Base-by-base conservation (phyloP, 2,329 filamentous ascomycete genomes). In the Phyllosticta capitalensis region DNA sequence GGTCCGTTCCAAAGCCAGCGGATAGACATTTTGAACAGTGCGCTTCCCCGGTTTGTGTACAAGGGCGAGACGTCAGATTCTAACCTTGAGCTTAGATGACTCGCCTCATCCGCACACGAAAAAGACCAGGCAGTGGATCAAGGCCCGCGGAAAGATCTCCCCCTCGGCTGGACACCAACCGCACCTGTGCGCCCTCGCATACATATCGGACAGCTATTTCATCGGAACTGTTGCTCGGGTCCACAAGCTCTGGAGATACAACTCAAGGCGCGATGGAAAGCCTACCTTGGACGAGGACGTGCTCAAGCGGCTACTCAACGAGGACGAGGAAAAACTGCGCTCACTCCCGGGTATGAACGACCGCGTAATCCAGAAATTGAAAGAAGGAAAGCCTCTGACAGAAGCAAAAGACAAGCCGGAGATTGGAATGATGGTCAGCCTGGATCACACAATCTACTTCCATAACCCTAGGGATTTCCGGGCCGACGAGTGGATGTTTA, bases 151-250 rank as follows among this genome's bases (percentile, higher is more conserved):
- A 30, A 79, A 74, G 60, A 94, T 97, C 67, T 88, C 86, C 50
- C 79, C 82, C 0, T 79, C 79, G 3, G 90, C 89, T 20, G 90
- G 90, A 1, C 83, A 87, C 64, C 83, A 88, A 67, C 90, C 91
- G 10, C 92, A 97, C 70, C 78, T 96, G 38, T 87, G 83, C 45
- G 94, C 94, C 9, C 79, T 99, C 63, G 92, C 92, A 22, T 99
- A 97, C 76, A 89, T 97, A 78, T 90, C 86, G 24, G 92, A 97
- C 75, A 88, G 83, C 69, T 94, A 89, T 76, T 97, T 99, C 75
- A 92, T 97, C 72, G 92, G 89, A 48, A 96, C 92, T 1, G 84
- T 96, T 7, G 80, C 86, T 26, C 84, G 90, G 20, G 86, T 92
- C 58, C 92, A 96, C 73, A 81, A 84, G 60, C 80, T 96, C 38